Conservation (phyloP, 2,329 filamentous ascomycete species). For the Trichoderma polysporum region DNA sequence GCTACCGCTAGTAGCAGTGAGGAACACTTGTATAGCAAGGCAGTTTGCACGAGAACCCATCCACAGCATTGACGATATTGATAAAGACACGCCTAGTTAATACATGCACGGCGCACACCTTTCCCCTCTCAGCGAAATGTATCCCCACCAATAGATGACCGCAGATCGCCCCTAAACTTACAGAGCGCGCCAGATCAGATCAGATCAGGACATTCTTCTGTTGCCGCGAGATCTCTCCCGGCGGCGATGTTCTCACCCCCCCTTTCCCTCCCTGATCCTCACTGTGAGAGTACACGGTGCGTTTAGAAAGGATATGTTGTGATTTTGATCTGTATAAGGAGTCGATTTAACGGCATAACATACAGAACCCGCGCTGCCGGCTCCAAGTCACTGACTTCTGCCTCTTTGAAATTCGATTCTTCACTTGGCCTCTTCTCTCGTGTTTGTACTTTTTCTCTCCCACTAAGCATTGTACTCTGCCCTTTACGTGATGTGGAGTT, state of each 20-base stretch:
- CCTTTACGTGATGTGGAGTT: slow-evolving; percentile 1
- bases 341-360: neutral
- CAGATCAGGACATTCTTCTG: slow-evolving; percentile 15
- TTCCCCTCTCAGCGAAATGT: neutral
- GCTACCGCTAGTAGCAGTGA: neutral
- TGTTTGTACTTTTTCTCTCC: neutral
- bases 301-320: neutral
- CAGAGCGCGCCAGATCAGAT: slow-evolving; percentile 21
- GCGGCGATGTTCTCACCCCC: slow-evolving; percentile 10
- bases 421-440: neutral
- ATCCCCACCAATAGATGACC: slow-evolving; percentile 11
- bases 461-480: neutral
- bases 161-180: slow-evolving; percentile 17
- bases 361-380: neutral
- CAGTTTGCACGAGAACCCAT: neutral
- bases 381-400: neutral
- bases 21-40: too few relatives aligned
- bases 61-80: neutral
- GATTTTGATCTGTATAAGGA: neutral
- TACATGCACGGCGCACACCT: neutral
- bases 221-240: slow-evolving; percentile 20
- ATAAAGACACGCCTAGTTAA: neutral
- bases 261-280: neutral
- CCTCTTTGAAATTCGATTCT: neutral
- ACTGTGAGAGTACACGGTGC: neutral